Evolutionary conservation across 1,284 basidiomycete species (phyloP), one percentile per base, ranked within the genome.

Genomic region (Lignosus rhinocerotis): DNA sequence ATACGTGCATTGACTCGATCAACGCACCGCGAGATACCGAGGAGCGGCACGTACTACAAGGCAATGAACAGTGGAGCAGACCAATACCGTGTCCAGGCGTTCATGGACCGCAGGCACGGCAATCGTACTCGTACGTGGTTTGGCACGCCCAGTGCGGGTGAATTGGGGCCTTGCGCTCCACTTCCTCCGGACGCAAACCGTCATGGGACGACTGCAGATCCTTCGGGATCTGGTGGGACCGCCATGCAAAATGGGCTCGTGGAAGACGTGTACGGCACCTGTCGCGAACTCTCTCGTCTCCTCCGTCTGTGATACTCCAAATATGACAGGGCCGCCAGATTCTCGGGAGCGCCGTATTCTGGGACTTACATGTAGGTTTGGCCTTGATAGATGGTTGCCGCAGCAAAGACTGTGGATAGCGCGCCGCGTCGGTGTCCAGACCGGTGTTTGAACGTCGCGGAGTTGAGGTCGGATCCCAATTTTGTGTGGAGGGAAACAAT

Each of bases 401-500:
- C 43, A 30, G 43, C 21, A 16, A 45, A 45, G 21, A 10, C 12
- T 10, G 21, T 45, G 21, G 10, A 14, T 25, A 19, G 25, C 43
- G 16, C 43, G 43, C 17, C 21, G 43, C 21, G 44, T 53, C 43
- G 34, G 42, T 46, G 52, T 33, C 34, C 42, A 36, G 34, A 25
- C 31, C 42, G 33, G 42, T 36, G 54, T n/a, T 34, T 42, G 38
- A 56, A 56, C 45, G 41, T 57, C 56, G 53, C 60, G 60, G 60
- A 61, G 56, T 58, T 61, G 53, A 44, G 36, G 53, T 55, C 36
- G 53, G 59, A 58, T 48, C 52, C 34, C 53, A 38, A 57, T 21
- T 45, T 6, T 11, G 31, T 36, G 12, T 52, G 36, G 34, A 38
- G 30, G 33, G 39, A 10, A 19, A 21, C 33, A 32, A 25, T 10